Base-by-base conservation (phyloP, 139 green algal species). In the Eudorina sp. region DNA sequence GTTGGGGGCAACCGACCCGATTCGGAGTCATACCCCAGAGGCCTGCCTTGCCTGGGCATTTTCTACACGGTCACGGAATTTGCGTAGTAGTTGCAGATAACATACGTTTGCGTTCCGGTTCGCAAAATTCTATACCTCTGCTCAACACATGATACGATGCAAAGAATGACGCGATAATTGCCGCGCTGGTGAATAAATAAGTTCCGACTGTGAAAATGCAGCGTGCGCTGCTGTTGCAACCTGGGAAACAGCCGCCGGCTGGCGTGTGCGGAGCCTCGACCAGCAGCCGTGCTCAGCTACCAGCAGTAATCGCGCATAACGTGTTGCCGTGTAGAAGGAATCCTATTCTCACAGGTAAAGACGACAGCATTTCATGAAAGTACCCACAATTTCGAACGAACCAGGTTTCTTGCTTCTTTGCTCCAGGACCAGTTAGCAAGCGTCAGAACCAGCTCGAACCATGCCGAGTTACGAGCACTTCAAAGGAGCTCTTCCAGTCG, bases 401-500 rank as follows among this genome's bases (percentile, higher is more conserved):
- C 68, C 68, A 48, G 13, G 68, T 76, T 76, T n/a, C 62, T 29
- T 34, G 62, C 62, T 72, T 36, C 31, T n/a, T n/a, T n/a, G n/a
- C n/a, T n/a, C n/a, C n/a, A n/a, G n/a, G n/a, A n/a, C n/a, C n/a
- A n/a, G 64, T 29, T 14, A 6, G 16, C 0, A 21, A 41, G 0
- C 75, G 75, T 4, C 75, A 46, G 31, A 48, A 62, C 4, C 14
- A 48, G 27, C 31, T 88, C 5, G 19, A 55, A 4, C 68, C 68
- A 72, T 88, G 83, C 53, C 83, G 83, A 13, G 81, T 88, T 55
- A 88, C 83, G 11, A 87, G 81, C 29, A 87, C 81, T 18, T 38
- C 45, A 8, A 87, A 78, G 45, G 81, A 87, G 81, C 81, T 87
- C 2, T 87, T 43, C 34, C 34, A 53, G 25, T 69, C 81, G 8